Base-by-base conservation (phyloP, 371 early-diverging fungal genomes). In the Rhizopus stolonifer region DNA sequence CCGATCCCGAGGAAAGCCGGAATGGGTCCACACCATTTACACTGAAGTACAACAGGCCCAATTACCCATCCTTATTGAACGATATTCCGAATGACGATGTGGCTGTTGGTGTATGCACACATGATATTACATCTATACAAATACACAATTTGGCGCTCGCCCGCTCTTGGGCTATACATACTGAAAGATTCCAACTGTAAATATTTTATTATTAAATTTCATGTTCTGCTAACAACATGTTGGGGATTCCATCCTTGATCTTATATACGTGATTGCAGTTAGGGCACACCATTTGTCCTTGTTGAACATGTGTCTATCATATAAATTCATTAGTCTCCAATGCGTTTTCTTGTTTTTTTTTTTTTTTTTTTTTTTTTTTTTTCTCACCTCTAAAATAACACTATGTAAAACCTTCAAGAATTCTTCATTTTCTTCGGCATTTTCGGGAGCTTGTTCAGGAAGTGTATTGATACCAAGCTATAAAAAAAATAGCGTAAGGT, bases 201-300 rank as follows among this genome's bases (percentile, higher is more conserved):
- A 42, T 42, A 42, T 18, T n/a, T n/a, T 17, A 42, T 45, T 18
- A 64, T 79, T 86, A 94, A 47, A 96, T 89, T 75, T 98, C 98
- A 49, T 87, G 89, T 58, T 96, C 98, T 34, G 89, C 90, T 31
- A 98, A 77, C 13, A 98, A 80, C 96, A 98, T 96, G 75, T 98
- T 98, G 50, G 98, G 94, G 51, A 98, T 92, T 29, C 95, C 94
- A 62, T 96, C 90, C 48, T 81, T 88, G 65, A 98, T 92, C 47
- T 83, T 86, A 69, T 92, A 98, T 26, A 90, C 85, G 65, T 95
- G 98, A 18, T 74, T 73, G 67, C 98, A 98, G 54, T 85, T 88
- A 22, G 82, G 80, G 64, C 98, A 98, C 14, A 91, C 72, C 97
- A 96, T 96, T 61, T 80, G 77, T 17, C 96, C 98, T 44, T 88